These are phyloP conservation scores for Saccharomycopsis sp. DNA, from an alignment of 805 yeast species.

Conservation along the genomic window DNA sequence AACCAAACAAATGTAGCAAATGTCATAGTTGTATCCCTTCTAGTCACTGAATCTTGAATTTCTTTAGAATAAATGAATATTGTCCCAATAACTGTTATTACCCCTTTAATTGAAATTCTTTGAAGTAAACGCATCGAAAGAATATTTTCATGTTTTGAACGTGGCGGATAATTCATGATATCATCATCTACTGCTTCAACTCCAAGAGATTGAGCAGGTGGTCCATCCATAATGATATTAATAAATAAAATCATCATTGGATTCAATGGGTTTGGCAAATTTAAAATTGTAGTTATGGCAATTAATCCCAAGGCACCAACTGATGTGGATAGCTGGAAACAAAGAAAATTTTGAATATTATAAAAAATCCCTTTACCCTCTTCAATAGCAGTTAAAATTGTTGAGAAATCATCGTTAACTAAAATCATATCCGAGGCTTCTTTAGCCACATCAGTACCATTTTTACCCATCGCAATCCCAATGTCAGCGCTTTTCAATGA, in stretches of 20 bases:
- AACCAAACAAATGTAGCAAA: constrained; percentile 93
- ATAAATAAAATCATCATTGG: constrained; percentile 99
- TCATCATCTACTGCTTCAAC: constrained; percentile 96
- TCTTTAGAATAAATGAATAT: constrained; percentile 79
- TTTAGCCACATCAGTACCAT: constrained; percentile 97
- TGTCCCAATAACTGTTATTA: constrained; percentile 77
- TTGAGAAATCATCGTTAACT: constrained; percentile 94
- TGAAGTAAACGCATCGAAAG: constrained; percentile 72
- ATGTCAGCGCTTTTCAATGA: constrained; percentile 93
- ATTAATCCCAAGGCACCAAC: constrained; percentile 90
- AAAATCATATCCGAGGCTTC: constrained; percentile 98
- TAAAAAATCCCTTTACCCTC: constrained; percentile 97
- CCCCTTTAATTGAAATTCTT: constrained; percentile 44
- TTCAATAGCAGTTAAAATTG: constrained; percentile 86
- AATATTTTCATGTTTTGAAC: constrained; percentile 80
- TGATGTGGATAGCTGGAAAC: constrained; percentile 93
- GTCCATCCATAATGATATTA: constrained; percentile 97
- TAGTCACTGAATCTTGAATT: constrained; percentile 81
- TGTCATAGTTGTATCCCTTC: constrained; percentile 98
- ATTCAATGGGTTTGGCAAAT: constrained; percentile 87
- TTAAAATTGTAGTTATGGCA: constrained; percentile 80
- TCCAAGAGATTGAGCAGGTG: constrained; percentile 96
- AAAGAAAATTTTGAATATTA: constrained; percentile 89
- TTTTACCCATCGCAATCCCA: constrained; percentile 88
- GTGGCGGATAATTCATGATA: constrained; percentile 95